Evolutionary conservation across 169 alveolate species (phyloP).

Genomic region (Cryptosporidium muris): DNA sequence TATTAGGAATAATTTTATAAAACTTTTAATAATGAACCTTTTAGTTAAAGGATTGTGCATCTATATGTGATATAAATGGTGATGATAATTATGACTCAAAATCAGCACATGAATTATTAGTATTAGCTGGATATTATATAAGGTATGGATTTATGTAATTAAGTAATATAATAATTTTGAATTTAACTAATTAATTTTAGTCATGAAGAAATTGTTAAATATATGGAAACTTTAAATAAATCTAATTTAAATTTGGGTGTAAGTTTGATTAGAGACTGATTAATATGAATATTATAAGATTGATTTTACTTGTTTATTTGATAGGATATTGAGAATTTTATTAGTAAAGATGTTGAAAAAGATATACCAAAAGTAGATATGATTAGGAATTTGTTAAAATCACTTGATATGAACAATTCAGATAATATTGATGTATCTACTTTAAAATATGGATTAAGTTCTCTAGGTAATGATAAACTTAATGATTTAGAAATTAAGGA

Average conservation of each 20-base stretch:
- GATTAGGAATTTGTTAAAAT: slow-evolving; percentile 18
- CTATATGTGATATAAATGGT: slow-evolving; percentile 24
- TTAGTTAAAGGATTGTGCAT: slow-evolving; percentile 37
- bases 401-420: slow-evolving; percentile 40
- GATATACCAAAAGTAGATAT: slow-evolving; percentile 10
- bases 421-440: slow-evolving; percentile 27
- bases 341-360: neutral
- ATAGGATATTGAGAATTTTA: slow-evolving; percentile 34
- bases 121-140: slow-evolving; percentile 44
- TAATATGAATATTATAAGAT: neutral
- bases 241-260: slow-evolving; percentile 12
- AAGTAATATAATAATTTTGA: neutral
- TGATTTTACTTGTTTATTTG: neutral
- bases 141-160: slow-evolving; percentile 4
- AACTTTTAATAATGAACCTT: neutral
- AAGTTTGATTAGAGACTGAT: neutral
- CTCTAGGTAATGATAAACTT: slow-evolving; percentile 39
- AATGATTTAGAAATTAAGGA: slow-evolving; percentile 16
- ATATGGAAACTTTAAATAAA: slow-evolving; percentile 15
- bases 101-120: slow-evolving; percentile 23
- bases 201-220: slow-evolving; percentile 1
- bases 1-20: no score
- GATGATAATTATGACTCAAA: slow-evolving; percentile 22
- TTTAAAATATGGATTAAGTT: slow-evolving; percentile 42
- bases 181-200: neutral